Evolutionary conservation across 108 stramenopile species (phyloP), one percentile per base, ranked within the genome.

Genomic region (Fistulifera pelliculosa): DNA sequence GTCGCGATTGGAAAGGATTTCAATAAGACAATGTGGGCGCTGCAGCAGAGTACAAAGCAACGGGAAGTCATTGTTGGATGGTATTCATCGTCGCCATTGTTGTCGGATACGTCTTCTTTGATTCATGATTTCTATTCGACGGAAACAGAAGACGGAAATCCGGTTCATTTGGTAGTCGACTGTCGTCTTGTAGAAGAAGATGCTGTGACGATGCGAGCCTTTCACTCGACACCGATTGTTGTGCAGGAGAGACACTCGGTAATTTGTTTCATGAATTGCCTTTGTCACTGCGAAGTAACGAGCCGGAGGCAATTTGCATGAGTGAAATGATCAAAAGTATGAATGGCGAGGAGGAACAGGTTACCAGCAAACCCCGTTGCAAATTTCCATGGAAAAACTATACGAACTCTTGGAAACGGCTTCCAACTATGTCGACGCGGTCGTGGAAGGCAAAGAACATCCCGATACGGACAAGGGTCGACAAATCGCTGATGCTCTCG

Each of bases 1-100:
- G 97, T 96, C 49, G 95, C 94, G 56, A 92, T 98, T 59, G 94
- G 94, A 43, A 94, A 95, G 69, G 96, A 96, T 63, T 96, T 88
- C 62, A 91, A 95, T 71, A 87, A 85, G 47, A 75, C 81, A 57
- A 88, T 92, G 90, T 63, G 85, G 41, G 79, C 71, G 14, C 71
- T 92, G 56, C 82, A 86, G 56, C 50, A 73, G 23, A 56, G 69
- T 21, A 88, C 86, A 59, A 3, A 35, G 8, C 31, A 35, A 35
- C 31, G 31, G 8, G 95, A 96, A 62, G 66, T 69, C n/a, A 82
- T 98, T 41, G 89, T 98, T 5, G 97, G 97, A 41, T 98, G 97
- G 97, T 98, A 90, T 64, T 89, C 92, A 49, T 90, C 93, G 41
- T 73, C 85, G 49, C 68, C 82, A 10, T 71, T 81, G 50, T 85